phyloP scores from a whole-genome alignment of 768 basidiomycete species.

The Lepiota brunneoincarnata region DNA sequence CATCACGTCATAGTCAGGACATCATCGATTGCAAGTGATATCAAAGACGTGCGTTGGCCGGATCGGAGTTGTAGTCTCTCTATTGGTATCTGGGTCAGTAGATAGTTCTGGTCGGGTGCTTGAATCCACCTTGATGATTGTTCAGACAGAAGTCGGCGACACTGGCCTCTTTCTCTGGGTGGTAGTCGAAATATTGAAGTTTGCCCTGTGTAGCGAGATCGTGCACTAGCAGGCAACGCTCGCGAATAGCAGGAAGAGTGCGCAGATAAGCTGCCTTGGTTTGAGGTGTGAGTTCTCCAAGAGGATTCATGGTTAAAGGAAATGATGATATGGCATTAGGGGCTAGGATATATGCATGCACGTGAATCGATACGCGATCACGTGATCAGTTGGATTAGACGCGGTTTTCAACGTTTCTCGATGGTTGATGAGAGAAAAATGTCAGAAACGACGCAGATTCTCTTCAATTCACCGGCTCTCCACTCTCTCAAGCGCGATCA shows the following conservation, averaged over 20 bases:
- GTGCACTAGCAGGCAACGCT: conserved; percentile 77
- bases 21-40: background rate
- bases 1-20: no score
- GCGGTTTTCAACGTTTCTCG: no score
- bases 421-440: no score
- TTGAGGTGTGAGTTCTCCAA: conserved; percentile 1
- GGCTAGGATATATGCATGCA: no score
- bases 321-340: conserved; percentile 6
- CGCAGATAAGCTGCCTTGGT: conserved; percentile 66
- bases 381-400: background rate
- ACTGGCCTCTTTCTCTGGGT: conserved; percentile 67
- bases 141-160: conserved; percentile 73
- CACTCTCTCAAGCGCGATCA: conserved; percentile 84
- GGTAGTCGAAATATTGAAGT: conserved; percentile 84
- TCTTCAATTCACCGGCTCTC: conserved; percentile 82
- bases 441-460: conserved; percentile 74
- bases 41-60: conserved; percentile 41
- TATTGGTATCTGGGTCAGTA: background rate
- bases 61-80: conserved; percentile 11
- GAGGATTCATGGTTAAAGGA: background rate
- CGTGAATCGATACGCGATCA: conserved; percentile 2
- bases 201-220: conserved; percentile 71
- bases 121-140: conserved; percentile 67
- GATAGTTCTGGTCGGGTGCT: no score
- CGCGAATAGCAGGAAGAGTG: conserved; percentile 86